A percentile compares a stretch with the other conserved stretches of the same genome.
Evolutionary conservation across 2,329 filamentous ascomycete genomes (phyloP).

Genomic region (Epichloe sylvatica): DNA sequence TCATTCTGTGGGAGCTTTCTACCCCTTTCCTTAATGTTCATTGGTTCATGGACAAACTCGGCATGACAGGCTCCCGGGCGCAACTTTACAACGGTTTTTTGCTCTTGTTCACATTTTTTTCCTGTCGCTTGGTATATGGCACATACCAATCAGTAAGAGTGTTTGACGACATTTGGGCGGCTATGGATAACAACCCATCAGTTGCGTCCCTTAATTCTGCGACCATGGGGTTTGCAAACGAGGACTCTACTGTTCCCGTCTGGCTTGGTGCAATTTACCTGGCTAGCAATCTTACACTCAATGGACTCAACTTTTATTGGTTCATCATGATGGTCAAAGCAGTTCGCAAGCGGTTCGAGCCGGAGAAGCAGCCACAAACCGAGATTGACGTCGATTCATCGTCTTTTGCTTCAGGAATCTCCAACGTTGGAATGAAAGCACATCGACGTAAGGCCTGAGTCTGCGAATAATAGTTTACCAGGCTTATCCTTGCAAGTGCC

Average conservation of each 20-base stretch:
- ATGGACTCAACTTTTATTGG: conserved; percentile 71
- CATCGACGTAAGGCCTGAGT: conserved; percentile 18
- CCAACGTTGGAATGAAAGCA: conserved; percentile 6
- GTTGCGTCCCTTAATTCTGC: conserved; percentile 10
- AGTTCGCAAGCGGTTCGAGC: conserved; percentile 59
- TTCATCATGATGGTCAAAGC: conserved; percentile 77
- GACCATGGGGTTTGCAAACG: conserved; percentile 31
- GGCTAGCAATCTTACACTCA: conserved; percentile 56
- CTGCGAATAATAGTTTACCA: background rate
- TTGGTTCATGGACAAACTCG: conserved; percentile 83
- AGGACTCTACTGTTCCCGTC: conserved; percentile 41
- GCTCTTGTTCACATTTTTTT: conserved; percentile 62
- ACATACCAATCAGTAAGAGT: conserved; percentile 57
- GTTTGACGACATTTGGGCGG: conserved; percentile 54
- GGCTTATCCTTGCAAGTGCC: background rate
- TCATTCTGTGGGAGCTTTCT: conserved; percentile 79
- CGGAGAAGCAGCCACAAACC: conserved; percentile 22
- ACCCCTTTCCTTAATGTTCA: conserved; percentile 78
- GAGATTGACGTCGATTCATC: conserved; percentile 17
- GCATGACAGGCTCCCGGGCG: conserved; percentile 57
- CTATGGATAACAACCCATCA: conserved; percentile 26
- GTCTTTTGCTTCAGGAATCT: conserved; percentile 16
- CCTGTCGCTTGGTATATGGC: conserved; percentile 64
- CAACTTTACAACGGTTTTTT: conserved; percentile 68
- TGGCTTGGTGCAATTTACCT: conserved; percentile 61